These are phyloP conservation scores for Waltergamsia citrina DNA, from an alignment of 2,329 filamentous ascomycete genomes.

Conservation along the genomic window DNA sequence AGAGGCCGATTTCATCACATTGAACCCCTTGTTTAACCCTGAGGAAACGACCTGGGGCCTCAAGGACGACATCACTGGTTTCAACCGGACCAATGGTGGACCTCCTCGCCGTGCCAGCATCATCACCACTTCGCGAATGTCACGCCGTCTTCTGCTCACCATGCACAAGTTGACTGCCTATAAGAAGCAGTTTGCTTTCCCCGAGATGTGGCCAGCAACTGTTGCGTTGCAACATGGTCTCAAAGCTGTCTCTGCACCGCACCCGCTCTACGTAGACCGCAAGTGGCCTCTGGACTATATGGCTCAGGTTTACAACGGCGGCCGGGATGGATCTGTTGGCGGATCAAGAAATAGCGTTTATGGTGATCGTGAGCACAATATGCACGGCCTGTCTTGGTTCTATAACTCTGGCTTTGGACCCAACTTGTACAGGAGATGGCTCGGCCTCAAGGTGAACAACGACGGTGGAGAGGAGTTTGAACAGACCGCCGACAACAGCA, in stretches of 20 bases:
- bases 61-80: conserved; percentile 74
- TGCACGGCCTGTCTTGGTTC: conserved; percentile 82
- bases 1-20: conserved; percentile 82
- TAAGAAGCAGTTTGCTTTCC: conserved; percentile 83
- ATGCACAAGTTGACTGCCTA: conserved; percentile 89
- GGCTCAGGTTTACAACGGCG: conserved; percentile 71
- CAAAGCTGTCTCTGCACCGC: conserved; percentile 86
- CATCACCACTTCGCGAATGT: conserved; percentile 80
- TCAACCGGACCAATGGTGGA: conserved; percentile 52
- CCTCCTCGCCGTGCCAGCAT: conserved; percentile 74
- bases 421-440: conserved; percentile 77
- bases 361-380: conserved; percentile 81
- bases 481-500: conserved; percentile 41
- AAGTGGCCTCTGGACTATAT: conserved; percentile 76
- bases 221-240: conserved; percentile 83
- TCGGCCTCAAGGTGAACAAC: conserved; percentile 72
- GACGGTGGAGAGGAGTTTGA: conserved; percentile 73
- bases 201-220: conserved; percentile 92
- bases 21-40: conserved; percentile 88
- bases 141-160: conserved; percentile 63
- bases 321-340: conserved; percentile 65
- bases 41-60: conserved; percentile 79
- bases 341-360: conserved; percentile 65
- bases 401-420: conserved; percentile 78
- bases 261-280: conserved; percentile 80